Base-by-base conservation (phyloP, 2,329 filamentous ascomycete species). In the Sarocladium brachiariae region DNA sequence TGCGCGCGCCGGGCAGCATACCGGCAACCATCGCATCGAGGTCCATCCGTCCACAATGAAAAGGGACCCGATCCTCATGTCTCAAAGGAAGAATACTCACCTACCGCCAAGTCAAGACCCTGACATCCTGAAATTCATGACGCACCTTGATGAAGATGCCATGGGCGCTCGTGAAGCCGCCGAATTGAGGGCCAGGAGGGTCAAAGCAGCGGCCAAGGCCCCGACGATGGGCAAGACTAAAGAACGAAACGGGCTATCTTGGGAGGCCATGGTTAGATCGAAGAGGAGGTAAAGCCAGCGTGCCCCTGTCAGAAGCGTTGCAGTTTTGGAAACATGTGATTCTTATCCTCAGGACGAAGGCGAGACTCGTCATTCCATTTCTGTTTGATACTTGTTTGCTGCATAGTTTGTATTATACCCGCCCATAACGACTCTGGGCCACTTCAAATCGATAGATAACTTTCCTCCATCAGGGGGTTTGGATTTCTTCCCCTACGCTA, bases 21-120 rank as follows among this genome's bases (percentile, higher is more conserved):
- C 19, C 10, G 46, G 46, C 10, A 24, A 23, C 7, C 18, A 35
- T 11, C 19, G 30, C 9, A 6, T 49, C 33, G 46, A 49, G 33
- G 18, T 49, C 18, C 46, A 49, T 21, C 46, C 46, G 3, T 9
- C 24, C 5, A 35, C 46, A 11, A 24, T 49, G 24, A 49, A 49
- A 31, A 49, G 37, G 31, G 46, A 49, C 16, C 46, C 30, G 8
- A 49, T 49, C 24, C 18, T 49, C 8, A 24, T 37, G 30, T 11
- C 10, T 31, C n/a, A 47, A 27, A 24, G 46, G 5, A 37, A 35
- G 19, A 49, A 49, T 19, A 35, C 30, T 7, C 24, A 18, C 6
- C n/a, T 49, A n/a, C 46, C 46, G 7, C 46, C 46, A 8, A 49
- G 46, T 21, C 46, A 49, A 14, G 46, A 49, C 19, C 46, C 46